A percentile compares a stretch with the other conserved stretches of the same genome.
phyloP scores from a whole-genome alignment of 345 rosid genomes.

The Noccaea bulbosa region DNA sequence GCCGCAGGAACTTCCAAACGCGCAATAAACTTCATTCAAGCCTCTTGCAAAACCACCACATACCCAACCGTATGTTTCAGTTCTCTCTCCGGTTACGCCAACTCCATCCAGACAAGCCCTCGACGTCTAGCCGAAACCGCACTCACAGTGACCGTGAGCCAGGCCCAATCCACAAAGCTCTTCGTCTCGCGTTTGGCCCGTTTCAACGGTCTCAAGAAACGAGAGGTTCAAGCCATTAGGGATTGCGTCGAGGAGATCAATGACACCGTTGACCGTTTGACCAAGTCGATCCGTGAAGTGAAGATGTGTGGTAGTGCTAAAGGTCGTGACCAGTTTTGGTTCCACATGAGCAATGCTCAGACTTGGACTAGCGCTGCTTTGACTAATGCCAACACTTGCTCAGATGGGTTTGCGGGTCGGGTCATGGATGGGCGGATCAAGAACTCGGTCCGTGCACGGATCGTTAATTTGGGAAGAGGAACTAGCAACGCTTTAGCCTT shows the following conservation, averaged over 20 bases:
- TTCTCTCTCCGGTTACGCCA: conserved; percentile 63
- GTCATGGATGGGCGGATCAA: conserved; percentile 64
- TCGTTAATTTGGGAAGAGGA: conserved; percentile 66
- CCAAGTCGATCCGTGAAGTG: conserved; percentile 62
- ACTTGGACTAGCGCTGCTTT: conserved; percentile 96
- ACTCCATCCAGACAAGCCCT: conserved; percentile 62
- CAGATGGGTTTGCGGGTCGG: conserved; percentile 76
- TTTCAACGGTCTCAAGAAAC: conserved; percentile 54
- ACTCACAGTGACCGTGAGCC: conserved; percentile 59
- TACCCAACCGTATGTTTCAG: conserved; percentile 68
- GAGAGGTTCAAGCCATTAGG: conserved; percentile 62
- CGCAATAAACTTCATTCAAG: conserved; percentile 52
- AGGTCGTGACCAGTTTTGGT: conserved; percentile 59
- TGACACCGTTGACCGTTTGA: conserved; percentile 75
- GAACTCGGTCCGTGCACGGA: conserved; percentile 52
- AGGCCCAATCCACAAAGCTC: conserved; percentile 54
- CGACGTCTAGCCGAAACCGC: conserved; percentile 72
- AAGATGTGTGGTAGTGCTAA: conserved; percentile 52
- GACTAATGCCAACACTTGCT: conserved; percentile 85
- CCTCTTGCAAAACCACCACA: conserved; percentile 65
- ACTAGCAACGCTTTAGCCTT: conserved; percentile 88
- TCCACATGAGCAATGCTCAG: conserved; percentile 84
- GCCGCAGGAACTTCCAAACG: conserved; percentile 31
- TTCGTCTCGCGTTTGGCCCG: conserved; percentile 56
- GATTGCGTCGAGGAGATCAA: conserved; percentile 73